phyloP scores from a whole-genome alignment of 805 yeast genomes.

The Torulaspora quercuum region DNA sequence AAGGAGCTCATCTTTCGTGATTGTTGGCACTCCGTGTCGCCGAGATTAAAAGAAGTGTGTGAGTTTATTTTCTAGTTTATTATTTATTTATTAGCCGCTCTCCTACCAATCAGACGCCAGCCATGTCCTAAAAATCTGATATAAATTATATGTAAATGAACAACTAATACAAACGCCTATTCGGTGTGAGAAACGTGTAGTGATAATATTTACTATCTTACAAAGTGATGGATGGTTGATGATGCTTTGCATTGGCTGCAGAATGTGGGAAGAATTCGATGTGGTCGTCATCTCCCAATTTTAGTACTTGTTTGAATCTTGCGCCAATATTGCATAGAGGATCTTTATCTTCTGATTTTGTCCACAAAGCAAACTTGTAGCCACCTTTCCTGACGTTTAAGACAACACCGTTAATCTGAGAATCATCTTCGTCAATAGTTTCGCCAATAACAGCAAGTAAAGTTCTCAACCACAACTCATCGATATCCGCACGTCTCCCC shows the following conservation, averaged over 20 bases:
- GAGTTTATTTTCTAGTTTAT: too few species aligned
- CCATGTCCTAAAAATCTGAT: too few species aligned
- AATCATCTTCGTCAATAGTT: conserved; percentile 78
- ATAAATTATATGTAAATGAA: conserved; percentile 1
- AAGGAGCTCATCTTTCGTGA: too few species aligned
- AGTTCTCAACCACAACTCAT: conserved; percentile 89
- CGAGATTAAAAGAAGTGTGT: too few species aligned
- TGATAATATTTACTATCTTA: conserved; percentile 23
- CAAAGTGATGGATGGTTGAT: conserved; percentile 36
- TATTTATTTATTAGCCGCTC: too few species aligned
- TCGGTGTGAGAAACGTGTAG: conserved; percentile 1
- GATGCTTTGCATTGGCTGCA: conserved; percentile 34
- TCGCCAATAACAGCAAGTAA: conserved; percentile 91
- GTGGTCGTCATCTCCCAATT: conserved; percentile 66
- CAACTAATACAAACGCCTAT: conserved; percentile 5
- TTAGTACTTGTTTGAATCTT: conserved; percentile 80
- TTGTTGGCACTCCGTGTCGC: too few species aligned
- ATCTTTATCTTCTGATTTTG: conserved; percentile 64
- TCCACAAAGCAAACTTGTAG: conserved; percentile 89
- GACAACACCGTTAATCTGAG: conserved; percentile 92
- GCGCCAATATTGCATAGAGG: conserved; percentile 76
- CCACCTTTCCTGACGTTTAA: conserved; percentile 80
- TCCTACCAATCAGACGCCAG: too few species aligned
- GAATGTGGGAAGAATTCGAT: conserved; percentile 61
- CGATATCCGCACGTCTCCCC: conserved; percentile 60